A percentile compares a stretch with the other conserved stretches of the same genome.
These are phyloP conservation scores for Cystobasidium ongulense DNA, from an alignment of 768 basidiomycete genomes.

Conservation along the genomic window DNA sequence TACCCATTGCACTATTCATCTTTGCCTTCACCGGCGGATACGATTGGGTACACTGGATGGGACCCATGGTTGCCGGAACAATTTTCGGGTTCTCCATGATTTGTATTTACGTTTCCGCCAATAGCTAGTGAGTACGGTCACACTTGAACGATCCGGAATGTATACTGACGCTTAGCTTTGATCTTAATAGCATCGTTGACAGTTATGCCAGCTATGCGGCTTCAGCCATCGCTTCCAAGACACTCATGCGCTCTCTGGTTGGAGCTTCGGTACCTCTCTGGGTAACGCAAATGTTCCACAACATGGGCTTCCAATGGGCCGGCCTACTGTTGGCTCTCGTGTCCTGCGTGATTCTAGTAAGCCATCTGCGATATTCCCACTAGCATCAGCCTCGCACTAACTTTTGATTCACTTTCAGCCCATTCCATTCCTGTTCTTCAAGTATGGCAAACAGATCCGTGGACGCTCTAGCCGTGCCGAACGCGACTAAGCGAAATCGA, in stretches of 20 bases:
- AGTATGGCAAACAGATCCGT: conserved; percentile 24
- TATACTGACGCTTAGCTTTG: conserved; percentile 41
- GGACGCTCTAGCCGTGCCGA: conserved; percentile 21
- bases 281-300: conserved; percentile 46
- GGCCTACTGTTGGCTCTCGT: conserved; percentile 46
- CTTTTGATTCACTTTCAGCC: conserved; percentile 15
- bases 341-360: conserved; percentile 41
- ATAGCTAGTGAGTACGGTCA: not conserved
- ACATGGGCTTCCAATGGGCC: conserved; percentile 47
- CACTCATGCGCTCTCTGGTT: conserved; percentile 39
- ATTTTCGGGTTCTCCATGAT: conserved; percentile 29
- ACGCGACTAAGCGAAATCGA: not conserved
- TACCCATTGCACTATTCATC: conserved; percentile 42
- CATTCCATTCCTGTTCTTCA: conserved; percentile 39
- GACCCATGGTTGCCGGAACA: conserved; percentile 35
- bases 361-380: not conserved
- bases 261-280: conserved; percentile 43
- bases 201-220: conserved; percentile 47
- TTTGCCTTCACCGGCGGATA: conserved; percentile 36
- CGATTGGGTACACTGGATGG: conserved; percentile 29
- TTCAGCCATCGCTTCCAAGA: conserved; percentile 46
- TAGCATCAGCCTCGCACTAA: not conserved
- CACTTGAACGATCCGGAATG: not conserved
- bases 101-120: conserved; percentile 32
- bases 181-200: conserved; percentile 46